Conservation (phyloP, 1,139 yeast genomes). For the Yamadazyma membranifaciens region DNA sequence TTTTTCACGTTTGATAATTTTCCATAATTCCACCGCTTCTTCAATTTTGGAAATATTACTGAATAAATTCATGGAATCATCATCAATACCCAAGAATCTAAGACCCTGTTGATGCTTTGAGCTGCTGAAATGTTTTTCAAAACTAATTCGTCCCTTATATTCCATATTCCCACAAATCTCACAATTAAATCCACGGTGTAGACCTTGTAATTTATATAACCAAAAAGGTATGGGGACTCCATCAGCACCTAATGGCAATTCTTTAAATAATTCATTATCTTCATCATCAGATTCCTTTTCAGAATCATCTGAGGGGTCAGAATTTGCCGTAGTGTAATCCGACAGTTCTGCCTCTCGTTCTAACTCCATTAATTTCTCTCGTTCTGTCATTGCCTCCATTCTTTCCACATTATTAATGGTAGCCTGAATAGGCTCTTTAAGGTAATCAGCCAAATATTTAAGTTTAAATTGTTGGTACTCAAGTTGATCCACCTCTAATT, state of each 20-base stretch:
- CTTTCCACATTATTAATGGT: conserved; percentile 69
- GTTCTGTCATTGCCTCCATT: conserved; percentile 65
- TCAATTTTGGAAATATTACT: conserved; percentile 64
- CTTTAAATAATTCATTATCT: conserved; percentile 29
- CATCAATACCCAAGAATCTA: conserved; percentile 67
- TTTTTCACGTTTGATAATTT: conserved; percentile 39
- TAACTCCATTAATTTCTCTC: conserved; percentile 58
- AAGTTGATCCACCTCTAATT: conserved; percentile 1
- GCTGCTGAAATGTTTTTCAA: conserved; percentile 71
- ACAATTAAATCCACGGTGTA: conserved; percentile 70
- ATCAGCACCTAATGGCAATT: conserved; percentile 80
- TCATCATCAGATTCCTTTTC: conserved; percentile 20
- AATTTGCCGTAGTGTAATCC: conserved; percentile 34
- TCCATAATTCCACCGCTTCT: conserved; percentile 67
- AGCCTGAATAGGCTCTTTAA: conserved; percentile 37
- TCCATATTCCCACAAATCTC: conserved; percentile 81
- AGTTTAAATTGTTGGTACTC: conserved; percentile 33
- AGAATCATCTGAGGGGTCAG: conserved; percentile 27
- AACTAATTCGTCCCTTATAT: conserved; percentile 73
- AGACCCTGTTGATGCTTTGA: conserved; percentile 73
- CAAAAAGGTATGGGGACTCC: conserved; percentile 93
- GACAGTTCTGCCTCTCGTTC: conserved; percentile 34
- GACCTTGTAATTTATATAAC: conserved; percentile 88
- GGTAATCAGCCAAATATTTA: conserved; percentile 26
- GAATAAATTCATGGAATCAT: conserved; percentile 42